These are phyloP conservation scores for Urochloa ruziziensis DNA, from an alignment of 176 grass and related monocot species.

Conservation along the genomic window DNA sequence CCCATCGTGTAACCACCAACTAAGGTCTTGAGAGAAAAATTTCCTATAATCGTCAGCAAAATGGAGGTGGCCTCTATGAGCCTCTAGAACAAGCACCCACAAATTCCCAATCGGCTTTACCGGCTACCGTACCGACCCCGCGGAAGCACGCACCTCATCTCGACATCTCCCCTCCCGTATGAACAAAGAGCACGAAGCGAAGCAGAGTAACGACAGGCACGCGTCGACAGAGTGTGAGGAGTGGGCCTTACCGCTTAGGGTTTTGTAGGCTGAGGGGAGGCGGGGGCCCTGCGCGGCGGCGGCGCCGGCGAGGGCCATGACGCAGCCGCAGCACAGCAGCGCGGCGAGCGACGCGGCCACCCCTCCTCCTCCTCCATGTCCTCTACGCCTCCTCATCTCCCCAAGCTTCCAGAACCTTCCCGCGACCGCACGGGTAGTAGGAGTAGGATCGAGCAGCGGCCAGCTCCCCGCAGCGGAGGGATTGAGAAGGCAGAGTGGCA, in stretches of 20 bases:
- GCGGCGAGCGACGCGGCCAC: slow-evolving; percentile 12
- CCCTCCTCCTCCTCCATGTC: slow-evolving; percentile 12
- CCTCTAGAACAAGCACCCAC: not conserved
- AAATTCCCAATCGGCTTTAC: not conserved
- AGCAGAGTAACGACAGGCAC: not conserved
- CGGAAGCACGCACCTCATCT: not conserved
- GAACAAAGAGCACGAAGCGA: not conserved
- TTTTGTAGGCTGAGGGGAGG: slow-evolving; percentile 35
- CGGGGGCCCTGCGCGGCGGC: slow-evolving; percentile 34
- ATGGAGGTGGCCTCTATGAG: not conserved
- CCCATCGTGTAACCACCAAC: not conserved
- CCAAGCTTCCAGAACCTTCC: not conserved
- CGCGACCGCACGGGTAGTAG: not conserved
- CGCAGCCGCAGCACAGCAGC: slow-evolving; percentile 26
- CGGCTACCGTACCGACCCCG: not conserved
- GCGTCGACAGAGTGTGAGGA: not conserved
- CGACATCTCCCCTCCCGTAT: too few species aligned
- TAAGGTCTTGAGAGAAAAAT: not conserved
- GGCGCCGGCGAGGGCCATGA: slow-evolving; percentile 29
- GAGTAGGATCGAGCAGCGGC: not conserved
- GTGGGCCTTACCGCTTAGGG: slow-evolving; percentile 47
- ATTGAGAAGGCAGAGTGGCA: not conserved
- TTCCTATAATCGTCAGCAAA: not conserved
- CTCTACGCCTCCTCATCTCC: slow-evolving; percentile 39
- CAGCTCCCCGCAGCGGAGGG: too few species aligned